Conservation (phyloP, 257 asterid genomes). For the Nicotiana noctiflora region DNA sequence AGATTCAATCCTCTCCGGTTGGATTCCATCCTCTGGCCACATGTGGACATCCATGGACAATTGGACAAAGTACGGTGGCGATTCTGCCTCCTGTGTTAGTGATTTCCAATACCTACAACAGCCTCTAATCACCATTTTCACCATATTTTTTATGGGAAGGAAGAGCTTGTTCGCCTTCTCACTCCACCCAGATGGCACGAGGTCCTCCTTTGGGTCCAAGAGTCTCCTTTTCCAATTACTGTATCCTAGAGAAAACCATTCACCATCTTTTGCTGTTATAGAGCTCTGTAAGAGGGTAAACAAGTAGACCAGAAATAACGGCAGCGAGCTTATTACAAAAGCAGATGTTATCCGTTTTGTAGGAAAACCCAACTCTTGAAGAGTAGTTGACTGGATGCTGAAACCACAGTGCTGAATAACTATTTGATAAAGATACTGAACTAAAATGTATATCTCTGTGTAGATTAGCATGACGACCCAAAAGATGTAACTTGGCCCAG, state of each 20-base stretch:
- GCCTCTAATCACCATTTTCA: constrained; percentile 40
- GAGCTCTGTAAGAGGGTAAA: constrained; percentile 94
- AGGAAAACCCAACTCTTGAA: constrained; percentile 77
- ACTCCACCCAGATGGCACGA: constrained; percentile 43
- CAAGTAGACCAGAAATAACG: constrained; percentile 83
- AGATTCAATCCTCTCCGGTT: constrained; percentile 95
- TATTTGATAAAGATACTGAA: constrained; percentile 89
- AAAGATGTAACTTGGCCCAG: constrained; percentile 86
- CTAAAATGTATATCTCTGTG: constrained; percentile 72
- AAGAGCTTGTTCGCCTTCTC: constrained; percentile 45
- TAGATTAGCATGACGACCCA: constrained; percentile 92
- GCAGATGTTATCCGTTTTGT: constrained; percentile 67
- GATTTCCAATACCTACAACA: constrained; percentile 93
- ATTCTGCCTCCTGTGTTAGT: constrained; percentile 94
- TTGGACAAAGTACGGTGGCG: constrained; percentile 97
- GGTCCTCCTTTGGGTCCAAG: constrained; percentile 30
- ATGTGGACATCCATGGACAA: constrained; percentile 78
- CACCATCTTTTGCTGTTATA: constrained; percentile 95
- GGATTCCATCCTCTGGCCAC: constrained; percentile 99
- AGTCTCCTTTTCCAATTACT: constrained; percentile 40
- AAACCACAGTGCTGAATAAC: constrained; percentile 92
- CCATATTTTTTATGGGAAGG: constrained; percentile 35
- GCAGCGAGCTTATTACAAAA: constrained; percentile 78
- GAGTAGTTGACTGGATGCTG: constrained; percentile 60
- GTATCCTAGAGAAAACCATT: constrained; percentile 74